phyloP scores from a whole-genome alignment of 305 asterid species.

The Fraxinus greggii region DNA sequence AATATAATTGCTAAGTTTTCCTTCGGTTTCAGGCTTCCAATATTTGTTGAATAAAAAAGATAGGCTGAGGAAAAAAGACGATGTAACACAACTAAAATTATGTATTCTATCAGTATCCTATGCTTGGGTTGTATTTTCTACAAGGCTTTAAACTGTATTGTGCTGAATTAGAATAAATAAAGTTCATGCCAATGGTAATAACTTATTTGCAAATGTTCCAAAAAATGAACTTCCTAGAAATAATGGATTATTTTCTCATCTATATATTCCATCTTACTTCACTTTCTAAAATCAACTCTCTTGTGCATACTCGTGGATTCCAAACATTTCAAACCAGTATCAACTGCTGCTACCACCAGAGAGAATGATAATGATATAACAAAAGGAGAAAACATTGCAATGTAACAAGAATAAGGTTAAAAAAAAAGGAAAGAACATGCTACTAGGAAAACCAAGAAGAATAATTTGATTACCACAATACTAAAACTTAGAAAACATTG shows the following conservation, averaged over 20 bases:
- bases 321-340: not conserved
- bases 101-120: not conserved
- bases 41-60: not conserved
- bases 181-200: not conserved
- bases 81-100: not conserved
- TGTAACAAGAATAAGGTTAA: too few species aligned
- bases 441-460: not conserved
- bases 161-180: too few species aligned
- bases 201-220: too few species aligned
- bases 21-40: not conserved
- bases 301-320: not conserved
- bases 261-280: not conserved
- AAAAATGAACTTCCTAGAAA: too few species aligned
- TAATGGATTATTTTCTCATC: too few species aligned
- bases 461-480: too few species aligned
- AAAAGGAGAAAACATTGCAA: too few species aligned
- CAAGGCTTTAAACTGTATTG: not conserved
- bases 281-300: not conserved
- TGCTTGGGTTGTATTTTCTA: not conserved
- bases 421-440: not conserved
- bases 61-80: too few species aligned
- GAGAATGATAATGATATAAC: not conserved
- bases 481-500: too few species aligned
- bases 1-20: slow-evolving; percentile 19
- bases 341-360: not conserved